Evolutionary conservation across 192 early-diverging fungal species (phyloP), one percentile per base, ranked within the genome.

Genomic region (Gaertneriomyces semiglobifer): DNA sequence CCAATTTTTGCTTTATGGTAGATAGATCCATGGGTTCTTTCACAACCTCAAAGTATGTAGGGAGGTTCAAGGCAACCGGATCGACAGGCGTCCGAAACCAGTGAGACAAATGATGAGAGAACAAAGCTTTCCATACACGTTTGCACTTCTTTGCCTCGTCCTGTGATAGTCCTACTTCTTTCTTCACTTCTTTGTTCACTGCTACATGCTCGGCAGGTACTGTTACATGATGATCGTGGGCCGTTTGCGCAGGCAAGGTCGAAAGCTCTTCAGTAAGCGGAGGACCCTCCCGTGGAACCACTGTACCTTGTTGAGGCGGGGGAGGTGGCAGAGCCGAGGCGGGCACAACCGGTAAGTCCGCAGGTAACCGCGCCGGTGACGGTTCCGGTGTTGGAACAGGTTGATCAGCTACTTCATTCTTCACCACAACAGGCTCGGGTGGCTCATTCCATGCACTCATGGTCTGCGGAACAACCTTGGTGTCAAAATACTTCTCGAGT

Each of bases 11-110:
- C 69, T 86, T 81, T 18, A 95, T 84, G 0, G 92, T 95, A 18
- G 77, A 71, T 43, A 95, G 69, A 66, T 95, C 93, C 91, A 95
- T 95, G 5, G 93, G 92, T 42, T 88, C 72, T 58, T 93, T 94
- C 75, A 95, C 83, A 5, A 97, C 80, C 5, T 79, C 75, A 42
- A 89, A 86, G 77, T 99, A 99, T 60, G 85, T 88, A 12, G 93
- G 94, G 44, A 96, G 88, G 62, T 84, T 84, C 63, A 96, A 75
- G 4, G 83, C 86, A 7, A 91, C 84, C 6, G 84, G 87, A 70
- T 99, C 94, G 25, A 97, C 33, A 11, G 79, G 79, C 6, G 19
- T 51, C 45, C 41, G 53, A 55, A 81, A 81, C 79, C 79, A 81
- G 47, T 58, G 39, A 6, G 69, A 61, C 44, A 53, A 45, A 4